Evolutionary conservation across 2,329 filamentous ascomycete species (phyloP), one percentile per base, ranked within the genome.

Genomic region (Aotearoamyces nothofagi): DNA sequence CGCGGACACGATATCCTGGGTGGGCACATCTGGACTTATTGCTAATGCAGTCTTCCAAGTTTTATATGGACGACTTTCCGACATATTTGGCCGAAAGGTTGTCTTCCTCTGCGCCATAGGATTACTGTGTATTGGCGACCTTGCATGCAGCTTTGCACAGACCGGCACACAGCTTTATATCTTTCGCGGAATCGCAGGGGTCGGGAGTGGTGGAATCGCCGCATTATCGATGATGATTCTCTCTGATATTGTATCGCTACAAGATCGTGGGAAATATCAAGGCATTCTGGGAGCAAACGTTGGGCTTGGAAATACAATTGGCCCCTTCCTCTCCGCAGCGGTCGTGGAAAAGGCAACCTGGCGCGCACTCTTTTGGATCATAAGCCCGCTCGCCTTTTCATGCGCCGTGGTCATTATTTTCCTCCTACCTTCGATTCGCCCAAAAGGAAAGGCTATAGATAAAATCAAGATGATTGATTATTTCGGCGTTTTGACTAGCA

Each of bases 1-100:
- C 32, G 55, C 55, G 2, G 49, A 51, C 35, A 54, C 53, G n/a
- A 72, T 73, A 26, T 57, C 61, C 1, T 69, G 64, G 65, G 61
- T 61, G 2, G 63, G 61, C 5, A 66, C 62, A 0, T 58, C 61
- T 6, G 57, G 58, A 3, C 46, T 70, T 24, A 61, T 70, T 25
- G 63, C 63, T 16, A 67, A 65, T 33, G 75, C 72, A 0, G 63
- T 66, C 17, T 77, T 76, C 37, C 70, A 72, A 37, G 67, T 75
- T 34, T 56, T 78, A 0, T 76, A 76, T 43, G 70, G 71, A 12
- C 59, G 69, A 3, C 40, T 74, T 3, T 72, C 68, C 1, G 69
- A 75, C 45, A 63, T 74, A 1, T 61, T 73, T 28, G 68, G 69
- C 12, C 59, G 70, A 11, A 75, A 75, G 44, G 55, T 60, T 5